Base-by-base conservation (phyloP, 495 filamentous ascomycete genomes). In the Hypomontagnella monticulosa region DNA sequence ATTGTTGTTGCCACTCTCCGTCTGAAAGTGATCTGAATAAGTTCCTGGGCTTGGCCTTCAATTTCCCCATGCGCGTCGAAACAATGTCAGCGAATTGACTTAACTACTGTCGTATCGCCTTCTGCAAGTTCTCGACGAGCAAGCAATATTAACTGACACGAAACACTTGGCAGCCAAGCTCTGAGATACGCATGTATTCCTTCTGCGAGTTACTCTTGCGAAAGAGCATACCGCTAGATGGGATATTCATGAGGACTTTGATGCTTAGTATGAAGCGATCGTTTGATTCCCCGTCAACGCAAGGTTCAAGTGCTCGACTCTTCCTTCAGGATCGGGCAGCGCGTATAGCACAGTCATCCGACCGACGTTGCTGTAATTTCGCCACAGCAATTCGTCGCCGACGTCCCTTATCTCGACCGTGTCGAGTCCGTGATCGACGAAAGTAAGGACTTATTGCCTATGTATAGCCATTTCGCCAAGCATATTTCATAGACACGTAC, bases 391-490 rank as follows among this genome's bases (percentile, higher is more conserved):
- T 32, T 32, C 36, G 1, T 50, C 27, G 1, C 16, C 38, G 4
- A 30, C 41, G 40, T 52, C 36, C 36, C 46, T 49, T 40, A 38
- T 34, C 48, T 54, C 46, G 50, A 36, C 36, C 23, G 36, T 55
- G 44, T 42, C 60, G 33, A 43, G 43, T 32, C 38, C 20, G 56
- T 36, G 66, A 69, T 69, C 60, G 57, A 50, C 66, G 12, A 52
- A 40, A 20, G 16, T 16, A 50, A 61, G 56, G 41, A 50, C 50
- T 27, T 50, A 60, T 61, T 33, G 43, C 41, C 59, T 60, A 56
- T 68, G 49, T 69, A 69, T 61, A 69, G 60, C 60, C 42, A 27
- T 56, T 56, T 51, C 55, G 66, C 66, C 60, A 69, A 69, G 66
- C 37, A 42, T 15, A 43, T 58, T 50, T 68, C 65, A 54, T 59